Conservation (phyloP, 495 filamentous ascomycete genomes). For the Aspergillus incahuasiensis region DNA sequence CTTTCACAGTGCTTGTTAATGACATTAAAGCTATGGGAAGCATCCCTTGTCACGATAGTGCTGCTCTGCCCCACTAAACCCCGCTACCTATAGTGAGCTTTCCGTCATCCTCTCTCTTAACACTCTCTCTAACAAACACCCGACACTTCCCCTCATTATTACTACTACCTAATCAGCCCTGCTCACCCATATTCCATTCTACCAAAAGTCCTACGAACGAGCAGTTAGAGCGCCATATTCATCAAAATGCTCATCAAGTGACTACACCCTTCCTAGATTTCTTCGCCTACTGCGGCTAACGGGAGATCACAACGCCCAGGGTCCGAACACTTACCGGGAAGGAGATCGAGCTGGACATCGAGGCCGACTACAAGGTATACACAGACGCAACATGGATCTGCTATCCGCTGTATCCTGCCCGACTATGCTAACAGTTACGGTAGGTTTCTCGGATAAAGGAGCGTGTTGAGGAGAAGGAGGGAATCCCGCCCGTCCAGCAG, state of each 20-base stretch:
- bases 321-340: slow-evolving; percentile 97
- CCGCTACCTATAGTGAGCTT: slow-evolving; percentile 17
- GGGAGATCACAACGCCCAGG: slow-evolving; percentile 43
- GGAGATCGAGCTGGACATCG: slow-evolving; percentile 97
- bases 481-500: slow-evolving; percentile 96
- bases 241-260: slow-evolving; percentile 49
- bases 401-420: too few relatives aligned
- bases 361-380: slow-evolving; percentile 81
- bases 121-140: slow-evolving; percentile 8
- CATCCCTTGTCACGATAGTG: neutral
- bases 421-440: neutral
- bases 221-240: neutral
- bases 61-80: slow-evolving; percentile 19
- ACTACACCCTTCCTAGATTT: slow-evolving; percentile 9
- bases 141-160: slow-evolving; percentile 20
- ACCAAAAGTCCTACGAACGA: neutral
- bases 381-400: neutral
- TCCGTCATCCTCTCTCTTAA: slow-evolving; percentile 10
- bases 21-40: slow-evolving; percentile 1
- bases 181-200: neutral
- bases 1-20: neutral
- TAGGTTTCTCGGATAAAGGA: slow-evolving; percentile 95
- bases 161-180: slow-evolving; percentile 1
- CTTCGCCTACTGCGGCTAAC: slow-evolving; percentile 1
- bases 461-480: slow-evolving; percentile 97